These are phyloP conservation scores for Sanguinoderma infundibulare DNA, from an alignment of 1,284 basidiomycete species.

Conservation along the genomic window DNA sequence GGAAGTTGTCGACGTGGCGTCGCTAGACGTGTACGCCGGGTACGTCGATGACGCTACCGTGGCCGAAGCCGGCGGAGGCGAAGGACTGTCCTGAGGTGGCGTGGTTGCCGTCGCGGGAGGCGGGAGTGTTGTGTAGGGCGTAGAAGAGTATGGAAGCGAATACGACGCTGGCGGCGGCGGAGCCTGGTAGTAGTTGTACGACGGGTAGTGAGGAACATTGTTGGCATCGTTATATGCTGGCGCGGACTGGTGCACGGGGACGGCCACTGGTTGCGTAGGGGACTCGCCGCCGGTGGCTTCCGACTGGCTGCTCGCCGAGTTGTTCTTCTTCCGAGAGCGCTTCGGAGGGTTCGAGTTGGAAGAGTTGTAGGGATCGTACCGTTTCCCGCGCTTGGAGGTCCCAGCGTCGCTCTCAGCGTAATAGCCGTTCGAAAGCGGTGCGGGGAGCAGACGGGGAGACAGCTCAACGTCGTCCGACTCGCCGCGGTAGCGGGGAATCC, in stretches of 20 bases:
- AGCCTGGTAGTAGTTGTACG: conserved; percentile 33
- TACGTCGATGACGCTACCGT: conserved; percentile 18
- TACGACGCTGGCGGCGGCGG: conserved; percentile 17
- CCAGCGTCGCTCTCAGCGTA: conserved; percentile 44
- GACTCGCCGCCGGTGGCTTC: conserved; percentile 26
- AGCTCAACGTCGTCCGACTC: conserved; percentile 71
- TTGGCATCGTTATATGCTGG: conserved; percentile 28
- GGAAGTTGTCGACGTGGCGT: conserved; percentile 5
- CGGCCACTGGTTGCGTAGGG: conserved; percentile 24
- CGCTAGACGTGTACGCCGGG: conserved; percentile 15
- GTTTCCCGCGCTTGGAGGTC: conserved; percentile 49
- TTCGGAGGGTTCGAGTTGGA: conserved; percentile 29
- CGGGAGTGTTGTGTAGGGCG: conserved; percentile 26
- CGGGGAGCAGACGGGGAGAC: conserved; percentile 50
- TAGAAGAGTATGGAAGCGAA: conserved; percentile 29
- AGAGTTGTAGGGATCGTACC: conserved; percentile 54
- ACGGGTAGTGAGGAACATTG: conserved; percentile 20
- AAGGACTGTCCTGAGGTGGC: conserved; percentile 32
- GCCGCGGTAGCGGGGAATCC: conserved; percentile 79
- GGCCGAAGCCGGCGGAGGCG: conserved; percentile 25
- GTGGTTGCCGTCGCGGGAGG: conserved; percentile 24
- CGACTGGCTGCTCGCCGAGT: conserved; percentile 27
- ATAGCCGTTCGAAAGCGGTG: conserved; percentile 56
- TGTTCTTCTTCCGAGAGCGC: conserved; percentile 37
- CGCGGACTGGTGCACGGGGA: conserved; percentile 27